Evolutionary conservation across 2,329 filamentous ascomycete species (phyloP), one percentile per base, ranked within the genome.

Genomic region (Exophiala mesophila): DNA sequence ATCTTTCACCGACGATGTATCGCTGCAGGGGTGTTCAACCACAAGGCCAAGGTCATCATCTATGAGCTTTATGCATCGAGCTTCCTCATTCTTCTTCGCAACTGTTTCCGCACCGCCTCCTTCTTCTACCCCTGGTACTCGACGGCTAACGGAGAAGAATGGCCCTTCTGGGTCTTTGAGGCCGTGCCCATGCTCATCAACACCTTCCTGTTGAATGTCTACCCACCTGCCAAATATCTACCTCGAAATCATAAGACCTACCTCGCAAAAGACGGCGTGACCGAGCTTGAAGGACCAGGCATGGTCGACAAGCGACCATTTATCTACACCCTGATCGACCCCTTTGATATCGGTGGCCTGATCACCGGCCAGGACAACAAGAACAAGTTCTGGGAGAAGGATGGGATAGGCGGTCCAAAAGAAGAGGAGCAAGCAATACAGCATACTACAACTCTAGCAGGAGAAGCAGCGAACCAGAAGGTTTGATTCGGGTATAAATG

Each of bases 151-250:
- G 49, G 64, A 43, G 56, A 67, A 39, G 74, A 78, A 42, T 67
- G 66, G 54, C 73, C 70, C 49, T 73, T 77, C 47, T 78, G 71
- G 67, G 60, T 76, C 21, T 75, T 78, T 44, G 75, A 78, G 50
- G 67, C 65, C 3, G 55, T 61, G 2, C 66, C 75, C 38, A 76
- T 78, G 67, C 68, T 73, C 13, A 47, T 66, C 36, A 76, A 75
- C 47, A 72, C 69, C 9, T 62, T 65, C 3, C 50, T 77, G 38
- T 59, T 76, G n/a, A 75, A 75, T 45, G 41, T 72, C 15, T 73
- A 66, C 34, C 73, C 75, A 41, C 74, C 74, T 0, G 72, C 71
- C 26, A 66, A 61, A 23, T 69, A 64, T 19, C 58, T 78, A 5
- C 75, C 75, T 0, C 58, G 57, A 4, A 70, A 68, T 2, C 70